Evolutionary conservation across 495 filamentous ascomycete species (phyloP).

Genomic region (Tuber microsphaerosporum): DNA sequence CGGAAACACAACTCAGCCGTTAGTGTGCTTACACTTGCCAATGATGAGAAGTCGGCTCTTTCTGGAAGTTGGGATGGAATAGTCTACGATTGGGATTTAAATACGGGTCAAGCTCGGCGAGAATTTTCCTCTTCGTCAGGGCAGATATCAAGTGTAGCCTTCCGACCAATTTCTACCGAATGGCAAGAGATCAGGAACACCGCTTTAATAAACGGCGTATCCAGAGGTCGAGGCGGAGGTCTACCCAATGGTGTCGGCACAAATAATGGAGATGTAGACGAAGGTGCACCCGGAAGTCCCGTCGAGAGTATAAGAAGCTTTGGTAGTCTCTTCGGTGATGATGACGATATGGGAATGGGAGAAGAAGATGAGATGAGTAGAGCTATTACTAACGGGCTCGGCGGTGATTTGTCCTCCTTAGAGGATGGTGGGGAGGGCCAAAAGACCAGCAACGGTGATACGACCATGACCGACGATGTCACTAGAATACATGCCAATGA

Average conservation of each 20-base stretch:
- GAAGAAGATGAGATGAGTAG: slow-evolving; percentile 82
- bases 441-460: slow-evolving; percentile 7
- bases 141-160: slow-evolving; percentile 83
- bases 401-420: slow-evolving; percentile 5
- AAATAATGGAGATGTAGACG: slow-evolving; percentile 42
- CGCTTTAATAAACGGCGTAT: slow-evolving; percentile 32
- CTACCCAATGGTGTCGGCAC: slow-evolving; percentile 48
- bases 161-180: slow-evolving; percentile 51
- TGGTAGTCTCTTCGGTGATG: slow-evolving; percentile 58
- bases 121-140: slow-evolving; percentile 63
- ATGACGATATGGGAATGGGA: slow-evolving; percentile 48
- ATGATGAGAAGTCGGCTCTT: slow-evolving; percentile 78
- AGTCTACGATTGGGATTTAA: slow-evolving; percentile 90
- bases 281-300: slow-evolving; percentile 51
- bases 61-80: slow-evolving; percentile 96
- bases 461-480: slow-evolving; percentile 7
- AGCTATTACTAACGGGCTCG: slow-evolving; percentile 58
- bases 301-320: slow-evolving; percentile 33
- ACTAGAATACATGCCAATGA: not conserved
- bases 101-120: slow-evolving; percentile 70
- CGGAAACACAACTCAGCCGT: slow-evolving; percentile 86
- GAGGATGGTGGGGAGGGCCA: slow-evolving; percentile 8
- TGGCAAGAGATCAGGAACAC: slow-evolving; percentile 34
- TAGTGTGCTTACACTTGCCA: slow-evolving; percentile 71
- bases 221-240: slow-evolving; percentile 27